Evolutionary conservation across 805 yeast species (phyloP), one percentile per base, ranked within the genome.

Genomic region (Huiozyma naganishii): DNA sequence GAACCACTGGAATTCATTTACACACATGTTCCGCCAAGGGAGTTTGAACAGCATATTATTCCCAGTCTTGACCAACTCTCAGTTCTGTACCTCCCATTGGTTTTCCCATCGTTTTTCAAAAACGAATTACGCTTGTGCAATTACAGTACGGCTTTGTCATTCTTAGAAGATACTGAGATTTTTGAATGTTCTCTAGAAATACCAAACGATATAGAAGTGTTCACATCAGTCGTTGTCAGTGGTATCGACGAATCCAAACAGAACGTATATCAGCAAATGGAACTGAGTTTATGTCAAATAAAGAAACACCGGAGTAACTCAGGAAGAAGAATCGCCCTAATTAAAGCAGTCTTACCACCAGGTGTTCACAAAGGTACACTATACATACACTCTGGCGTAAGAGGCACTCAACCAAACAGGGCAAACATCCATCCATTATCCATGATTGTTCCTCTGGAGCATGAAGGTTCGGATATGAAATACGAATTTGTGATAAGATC

Each of bases 1-100:
- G 77, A 80, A 51, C 98, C 98, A 1, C 64, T 79, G 43, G 75
- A 79, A 45, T 58, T 87, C 36, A 75, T 92, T 11, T 82, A 81
- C 49, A 83, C 97, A 0, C 98, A 92, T 61, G 78, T 87, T 39
- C 97, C 98, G 10, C 71, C 78, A 12, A 78, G 78, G 45, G 77
- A 77, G 37, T 81, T 77, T 47, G 81, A 84, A 50, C 98, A 92
- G 62, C 95, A 85, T 64, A 76, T 90, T 17, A 72, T 76, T 29
- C 97, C 97, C 4, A 85, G 94, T 3, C 67, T 90, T 48, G 89
- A 85, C 48, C 82, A 83, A 32, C 72, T 77, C 50, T 76, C 82
- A 23, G 89, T 92, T 11, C 71, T 86, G 46, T 77, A 87, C 39
- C 67, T 90, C 40, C 98, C 98, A 0, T 74, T 94, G 29, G 76